Conservation (phyloP, 306 rosid species). For the Albizia julibrissin region DNA sequence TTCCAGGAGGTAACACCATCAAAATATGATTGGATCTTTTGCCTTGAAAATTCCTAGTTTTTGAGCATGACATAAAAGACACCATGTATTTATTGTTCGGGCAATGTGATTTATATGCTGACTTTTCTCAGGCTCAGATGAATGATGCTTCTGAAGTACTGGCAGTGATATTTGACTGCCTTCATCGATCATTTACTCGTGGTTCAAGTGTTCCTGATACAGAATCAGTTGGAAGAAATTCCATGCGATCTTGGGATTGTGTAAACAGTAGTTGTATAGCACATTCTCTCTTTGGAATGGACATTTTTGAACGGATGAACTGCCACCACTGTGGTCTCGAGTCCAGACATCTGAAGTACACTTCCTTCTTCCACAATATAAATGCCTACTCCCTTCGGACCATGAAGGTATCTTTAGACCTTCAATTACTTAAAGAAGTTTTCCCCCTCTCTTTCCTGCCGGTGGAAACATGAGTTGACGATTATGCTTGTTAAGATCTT, state of each 20-base stretch:
- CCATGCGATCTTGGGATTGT: slow-evolving; percentile 87
- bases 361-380: slow-evolving; percentile 92
- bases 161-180: slow-evolving; percentile 85
- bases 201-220: slow-evolving; percentile 61
- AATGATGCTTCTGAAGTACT: slow-evolving; percentile 99
- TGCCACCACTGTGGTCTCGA: slow-evolving; percentile 79
- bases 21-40: slow-evolving; percentile 1
- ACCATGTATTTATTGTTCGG: slow-evolving; percentile 25
- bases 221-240: slow-evolving; percentile 66
- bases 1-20: slow-evolving; percentile 81
- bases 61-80: slow-evolving; percentile 14
- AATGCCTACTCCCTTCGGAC: slow-evolving; percentile 94
- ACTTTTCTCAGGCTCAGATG: slow-evolving; percentile 86
- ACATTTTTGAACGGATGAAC: slow-evolving; percentile 89
- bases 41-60: slow-evolving; percentile 3
- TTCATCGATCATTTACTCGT: slow-evolving; percentile 76
- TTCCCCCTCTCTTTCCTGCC: slow-evolving; percentile 5
- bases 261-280: slow-evolving; percentile 73
- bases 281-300: slow-evolving; percentile 88
- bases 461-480: slow-evolving; percentile 21
- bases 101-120: slow-evolving; percentile 39
- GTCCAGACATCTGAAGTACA: slow-evolving; percentile 87
- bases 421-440: background rate
- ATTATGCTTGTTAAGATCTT: slow-evolving; percentile 32
- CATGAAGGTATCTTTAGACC: slow-evolving; percentile 65